A percentile compares a stretch with the other conserved stretches of the same genome.
Evolutionary conservation across 139 green algal species (phyloP).

Genomic region (Chlamydomonas eustigma): DNA sequence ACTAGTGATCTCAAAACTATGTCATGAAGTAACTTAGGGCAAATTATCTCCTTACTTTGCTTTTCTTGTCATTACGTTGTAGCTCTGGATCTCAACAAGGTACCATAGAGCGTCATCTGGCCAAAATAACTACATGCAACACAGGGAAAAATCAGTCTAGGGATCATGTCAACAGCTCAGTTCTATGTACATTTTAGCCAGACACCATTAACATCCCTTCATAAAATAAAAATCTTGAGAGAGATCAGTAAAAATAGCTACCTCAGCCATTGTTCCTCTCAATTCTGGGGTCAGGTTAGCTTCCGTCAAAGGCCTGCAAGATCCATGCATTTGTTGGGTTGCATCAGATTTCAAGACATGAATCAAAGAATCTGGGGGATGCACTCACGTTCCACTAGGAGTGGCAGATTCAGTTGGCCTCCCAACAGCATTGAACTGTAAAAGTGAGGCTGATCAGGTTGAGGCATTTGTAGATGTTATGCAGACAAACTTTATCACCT

Average conservation of each 20-base stretch:
- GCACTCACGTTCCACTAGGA: background rate
- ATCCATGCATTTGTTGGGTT: no score
- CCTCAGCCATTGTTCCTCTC: background rate
- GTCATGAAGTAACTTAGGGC: no score
- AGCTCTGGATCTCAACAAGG: conserved; percentile 66
- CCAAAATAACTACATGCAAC: conserved; percentile 72
- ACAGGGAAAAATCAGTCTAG: no score
- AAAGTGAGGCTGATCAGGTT: background rate
- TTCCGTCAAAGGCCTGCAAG: background rate
- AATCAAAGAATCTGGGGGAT: background rate
- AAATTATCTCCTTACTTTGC: conserved; percentile 63
- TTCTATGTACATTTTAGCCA: no score
- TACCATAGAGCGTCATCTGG: conserved; percentile 88
- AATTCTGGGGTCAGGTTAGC: background rate
- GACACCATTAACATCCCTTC: no score
- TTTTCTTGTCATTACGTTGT: conserved; percentile 58
- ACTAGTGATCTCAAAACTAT: no score
- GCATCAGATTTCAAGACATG: background rate
- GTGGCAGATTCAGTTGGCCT: conserved; percentile 9
- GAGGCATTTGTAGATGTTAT: background rate
- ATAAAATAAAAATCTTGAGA: no score
- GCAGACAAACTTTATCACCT: background rate
- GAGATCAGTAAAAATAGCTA: no score
- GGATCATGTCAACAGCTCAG: no score
- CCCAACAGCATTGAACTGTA: conserved; percentile 12